phyloP scores from a whole-genome alignment of 768 basidiomycete species.

The Lactarius akahatsu region DNA sequence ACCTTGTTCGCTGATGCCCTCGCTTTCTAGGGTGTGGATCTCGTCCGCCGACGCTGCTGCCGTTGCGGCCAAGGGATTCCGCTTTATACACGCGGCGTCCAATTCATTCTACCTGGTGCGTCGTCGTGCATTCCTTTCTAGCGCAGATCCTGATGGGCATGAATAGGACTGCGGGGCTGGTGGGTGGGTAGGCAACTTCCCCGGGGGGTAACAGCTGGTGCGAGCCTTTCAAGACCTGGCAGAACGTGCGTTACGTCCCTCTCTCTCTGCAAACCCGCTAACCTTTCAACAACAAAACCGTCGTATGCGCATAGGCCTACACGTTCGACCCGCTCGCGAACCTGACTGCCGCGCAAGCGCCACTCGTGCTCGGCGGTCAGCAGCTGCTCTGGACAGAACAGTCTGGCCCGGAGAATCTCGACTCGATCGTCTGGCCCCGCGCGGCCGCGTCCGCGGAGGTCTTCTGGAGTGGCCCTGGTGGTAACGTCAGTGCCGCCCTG shows the following conservation, averaged over 20 bases:
- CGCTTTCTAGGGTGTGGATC: slow-evolving; percentile 62
- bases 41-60: slow-evolving; percentile 57
- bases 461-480: slow-evolving; percentile 64
- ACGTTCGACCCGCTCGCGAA: slow-evolving; percentile 68
- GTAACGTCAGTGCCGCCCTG: slow-evolving; percentile 44
- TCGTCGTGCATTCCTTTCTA: neutral
- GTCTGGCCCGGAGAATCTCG: slow-evolving; percentile 62
- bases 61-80: slow-evolving; percentile 60
- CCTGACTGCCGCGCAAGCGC: slow-evolving; percentile 45
- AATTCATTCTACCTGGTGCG: slow-evolving; percentile 75
- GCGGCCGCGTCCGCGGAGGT: slow-evolving; percentile 71
- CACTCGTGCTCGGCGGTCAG: slow-evolving; percentile 70
- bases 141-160: neutral
- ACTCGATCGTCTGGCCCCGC: slow-evolving; percentile 69
- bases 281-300: no score
- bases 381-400: slow-evolving; percentile 76
- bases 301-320: slow-evolving; percentile 45
- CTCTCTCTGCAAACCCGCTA: neutral
- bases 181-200: slow-evolving; percentile 59
- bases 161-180: slow-evolving; percentile 66
- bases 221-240: slow-evolving; percentile 80
- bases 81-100: slow-evolving; percentile 65
- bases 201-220: slow-evolving; percentile 61
- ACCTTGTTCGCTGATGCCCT: neutral
- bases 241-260: slow-evolving; percentile 46